Evolutionary conservation across 2,329 filamentous ascomycete species (phyloP).

Genomic region (Geosmithia putterillii): DNA sequence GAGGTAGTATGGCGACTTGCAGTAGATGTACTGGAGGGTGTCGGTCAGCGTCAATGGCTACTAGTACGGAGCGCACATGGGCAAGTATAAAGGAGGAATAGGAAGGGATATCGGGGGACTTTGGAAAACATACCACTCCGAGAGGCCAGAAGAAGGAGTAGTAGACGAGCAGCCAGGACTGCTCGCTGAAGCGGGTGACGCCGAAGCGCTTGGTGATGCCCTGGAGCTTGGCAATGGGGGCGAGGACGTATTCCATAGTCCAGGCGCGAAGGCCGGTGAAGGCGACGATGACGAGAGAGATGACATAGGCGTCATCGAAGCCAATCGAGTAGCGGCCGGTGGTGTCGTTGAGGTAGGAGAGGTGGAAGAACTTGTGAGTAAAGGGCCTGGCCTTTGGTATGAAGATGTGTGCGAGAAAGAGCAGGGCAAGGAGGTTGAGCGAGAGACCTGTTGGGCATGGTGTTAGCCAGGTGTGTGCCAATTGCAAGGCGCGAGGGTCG

Average conservation of each 20-base stretch:
- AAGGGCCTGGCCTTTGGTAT: conserved; percentile 69
- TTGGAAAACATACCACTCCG: conserved; percentile 58
- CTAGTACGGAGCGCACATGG: neutral
- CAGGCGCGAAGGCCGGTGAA: conserved; percentile 80
- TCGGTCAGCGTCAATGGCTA: neutral
- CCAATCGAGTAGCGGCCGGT: conserved; percentile 65
- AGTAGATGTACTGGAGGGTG: conserved; percentile 59
- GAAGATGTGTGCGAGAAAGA: conserved; percentile 69
- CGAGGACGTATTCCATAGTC: conserved; percentile 76
- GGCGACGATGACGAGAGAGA: conserved; percentile 66
- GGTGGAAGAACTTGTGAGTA: conserved; percentile 78
- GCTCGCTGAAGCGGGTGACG: conserved; percentile 77
- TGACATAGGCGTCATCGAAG: conserved; percentile 65
- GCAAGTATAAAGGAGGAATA: neutral
- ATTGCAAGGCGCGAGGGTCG: neutral
- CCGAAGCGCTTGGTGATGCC: conserved; percentile 70
- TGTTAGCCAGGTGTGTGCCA: conserved; percentile 9
- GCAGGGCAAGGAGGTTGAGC: conserved; percentile 71
- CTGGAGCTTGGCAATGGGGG: conserved; percentile 58
- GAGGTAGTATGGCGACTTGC: conserved; percentile 64
- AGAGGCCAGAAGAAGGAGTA: conserved; percentile 71
- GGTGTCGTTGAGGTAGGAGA: conserved; percentile 67
- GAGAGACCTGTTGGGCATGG: conserved; percentile 48
- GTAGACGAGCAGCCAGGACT: conserved; percentile 84
- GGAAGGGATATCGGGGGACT: neutral